Evolutionary conservation across 805 yeast genomes (phyloP).

Genomic region (Candida cerambycidarum): DNA sequence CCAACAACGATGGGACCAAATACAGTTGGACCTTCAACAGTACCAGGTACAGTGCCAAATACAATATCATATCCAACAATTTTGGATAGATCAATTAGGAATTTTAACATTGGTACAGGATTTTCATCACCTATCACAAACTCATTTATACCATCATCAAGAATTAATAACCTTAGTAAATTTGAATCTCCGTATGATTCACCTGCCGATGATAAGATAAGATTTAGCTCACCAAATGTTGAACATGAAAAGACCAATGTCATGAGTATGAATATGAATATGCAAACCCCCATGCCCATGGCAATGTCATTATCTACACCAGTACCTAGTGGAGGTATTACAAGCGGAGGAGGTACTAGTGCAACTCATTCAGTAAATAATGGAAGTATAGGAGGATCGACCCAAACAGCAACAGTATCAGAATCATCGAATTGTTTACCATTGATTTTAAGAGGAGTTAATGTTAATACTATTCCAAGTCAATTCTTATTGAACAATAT

Average conservation of each 20-base stretch:
- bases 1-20: not conserved
- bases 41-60: not conserved
- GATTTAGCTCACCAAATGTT: slow-evolving; percentile 14
- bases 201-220: slow-evolving; percentile 14
- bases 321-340: not conserved
- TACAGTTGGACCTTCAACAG: not conserved
- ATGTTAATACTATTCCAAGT: slow-evolving; percentile 61
- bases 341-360: too few relatives aligned
- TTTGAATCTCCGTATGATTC: slow-evolving; percentile 20
- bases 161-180: slow-evolving; percentile 11
- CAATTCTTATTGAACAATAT: slow-evolving; percentile 42
- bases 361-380: too few relatives aligned
- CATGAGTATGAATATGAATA: slow-evolving; percentile 5
- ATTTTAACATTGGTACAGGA: slow-evolving; percentile 11
- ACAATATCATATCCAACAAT: not conserved
- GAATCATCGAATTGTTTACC: slow-evolving; percentile 64
- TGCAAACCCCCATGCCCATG: slow-evolving; percentile 7
- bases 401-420: too few relatives aligned
- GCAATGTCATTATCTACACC: slow-evolving; percentile 9
- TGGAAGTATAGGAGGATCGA: not conserved
- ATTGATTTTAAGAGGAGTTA: slow-evolving; percentile 62
- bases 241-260: slow-evolving; percentile 12
- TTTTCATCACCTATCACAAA: slow-evolving; percentile 18
- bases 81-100: not conserved
- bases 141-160: slow-evolving; percentile 7